Conservation (phyloP, 2,329 filamentous ascomycete genomes). For the Corynespora cassiicola region DNA sequence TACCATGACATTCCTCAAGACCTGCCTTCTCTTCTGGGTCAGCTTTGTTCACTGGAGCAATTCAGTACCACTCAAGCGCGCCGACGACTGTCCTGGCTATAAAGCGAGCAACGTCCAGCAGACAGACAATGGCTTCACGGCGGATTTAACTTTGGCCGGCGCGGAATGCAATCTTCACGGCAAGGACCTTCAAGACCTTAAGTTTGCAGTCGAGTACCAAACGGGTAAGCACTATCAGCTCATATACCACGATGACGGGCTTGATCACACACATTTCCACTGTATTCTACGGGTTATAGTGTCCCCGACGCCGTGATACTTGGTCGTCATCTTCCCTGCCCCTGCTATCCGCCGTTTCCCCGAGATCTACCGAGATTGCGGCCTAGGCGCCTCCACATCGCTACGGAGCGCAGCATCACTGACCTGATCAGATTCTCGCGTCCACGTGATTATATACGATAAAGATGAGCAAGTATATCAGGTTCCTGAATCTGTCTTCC, state of each 20-base stretch:
- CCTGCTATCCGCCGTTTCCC: too few relatives aligned
- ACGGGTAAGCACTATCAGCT: too few relatives aligned
- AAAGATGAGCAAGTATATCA: constrained; percentile 73
- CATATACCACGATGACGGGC: too few relatives aligned
- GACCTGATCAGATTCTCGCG: constrained; percentile 59
- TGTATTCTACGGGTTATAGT: too few relatives aligned
- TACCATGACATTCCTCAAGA: constrained; percentile 27
- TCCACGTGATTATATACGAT: constrained; percentile 78
- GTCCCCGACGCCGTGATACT: too few relatives aligned
- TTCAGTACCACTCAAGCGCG: constrained; percentile 27
- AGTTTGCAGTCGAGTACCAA: constrained; percentile 66
- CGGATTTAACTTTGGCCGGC: constrained; percentile 73
- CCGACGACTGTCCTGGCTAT: constrained; percentile 69
- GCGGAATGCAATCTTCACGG: constrained; percentile 66
- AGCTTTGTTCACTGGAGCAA: constrained; percentile 24
- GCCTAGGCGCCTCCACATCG: too few relatives aligned
- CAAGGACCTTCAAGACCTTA: constrained; percentile 61
- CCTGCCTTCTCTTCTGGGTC: constrained; percentile 27
- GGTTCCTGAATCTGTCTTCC: constrained; percentile 73
- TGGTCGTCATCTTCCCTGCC: too few relatives aligned
- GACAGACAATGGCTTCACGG: constrained; percentile 64
- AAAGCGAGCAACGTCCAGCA: constrained; percentile 65
- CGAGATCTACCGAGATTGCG: too few relatives aligned
- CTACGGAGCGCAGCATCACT: too few relatives aligned
- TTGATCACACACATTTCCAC: too few relatives aligned